A percentile compares a stretch with the other conserved stretches of the same genome.
phyloP scores from a whole-genome alignment of 116 monocot species.

The Phalaenopsis hybrid region DNA sequence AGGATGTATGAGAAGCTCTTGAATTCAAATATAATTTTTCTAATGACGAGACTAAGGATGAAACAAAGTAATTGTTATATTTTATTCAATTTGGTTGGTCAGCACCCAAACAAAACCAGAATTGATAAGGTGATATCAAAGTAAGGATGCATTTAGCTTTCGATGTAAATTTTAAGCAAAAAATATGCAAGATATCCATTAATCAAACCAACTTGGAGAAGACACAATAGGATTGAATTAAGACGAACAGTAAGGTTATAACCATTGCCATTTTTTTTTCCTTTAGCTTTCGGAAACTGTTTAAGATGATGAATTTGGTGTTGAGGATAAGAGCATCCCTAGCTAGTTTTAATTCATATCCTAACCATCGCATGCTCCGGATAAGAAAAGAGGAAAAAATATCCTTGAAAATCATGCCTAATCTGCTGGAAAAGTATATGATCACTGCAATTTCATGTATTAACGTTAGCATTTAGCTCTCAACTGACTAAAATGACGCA shows the following conservation, averaged over 20 bases:
- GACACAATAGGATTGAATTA: neutral
- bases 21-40: too few relatives aligned
- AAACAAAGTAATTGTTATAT: too few relatives aligned
- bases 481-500: neutral
- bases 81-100: too few relatives aligned
- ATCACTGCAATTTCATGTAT: neutral
- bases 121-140: too few relatives aligned
- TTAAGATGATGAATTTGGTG: neutral
- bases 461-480: neutral
- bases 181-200: neutral
- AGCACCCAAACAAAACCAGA: too few relatives aligned
- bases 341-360: neutral
- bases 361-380: neutral
- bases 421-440: neutral
- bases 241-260: neutral
- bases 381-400: neutral
- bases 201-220: neutral
- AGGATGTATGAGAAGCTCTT: too few relatives aligned
- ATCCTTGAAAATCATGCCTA: conserved; percentile 2
- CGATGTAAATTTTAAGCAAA: neutral
- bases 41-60: too few relatives aligned
- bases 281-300: neutral
- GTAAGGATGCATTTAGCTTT: neutral
- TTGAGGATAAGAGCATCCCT: neutral
- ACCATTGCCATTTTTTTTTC: neutral